Conservation (phyloP, 208 protist genomes). For the Trypanosoma platydactyli region DNA sequence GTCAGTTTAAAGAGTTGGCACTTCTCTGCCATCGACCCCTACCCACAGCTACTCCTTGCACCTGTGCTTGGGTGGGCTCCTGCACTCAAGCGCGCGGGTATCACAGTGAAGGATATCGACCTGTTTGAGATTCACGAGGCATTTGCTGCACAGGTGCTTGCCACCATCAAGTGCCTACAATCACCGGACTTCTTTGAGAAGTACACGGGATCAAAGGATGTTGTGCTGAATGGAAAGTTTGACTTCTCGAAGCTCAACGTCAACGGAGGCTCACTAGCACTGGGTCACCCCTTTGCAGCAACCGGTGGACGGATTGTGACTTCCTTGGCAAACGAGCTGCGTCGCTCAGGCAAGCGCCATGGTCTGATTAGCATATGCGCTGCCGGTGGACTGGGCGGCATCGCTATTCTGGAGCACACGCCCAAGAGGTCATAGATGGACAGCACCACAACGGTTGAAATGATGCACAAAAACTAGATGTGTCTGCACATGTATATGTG, state of each 20-base stretch:
- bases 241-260: conserved; percentile 80
- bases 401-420: conserved; percentile 73
- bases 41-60: conserved; percentile 84
- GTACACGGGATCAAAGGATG: conserved; percentile 34
- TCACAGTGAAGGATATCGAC: conserved; percentile 80
- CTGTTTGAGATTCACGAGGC: conserved; percentile 90
- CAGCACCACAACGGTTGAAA: not conserved
- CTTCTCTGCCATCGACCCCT: conserved; percentile 85
- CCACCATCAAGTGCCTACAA: conserved; percentile 66
- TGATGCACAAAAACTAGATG: conserved; percentile 10
- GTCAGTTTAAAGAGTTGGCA: conserved; percentile 60
- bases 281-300: conserved; percentile 89
- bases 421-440: conserved; percentile 22
- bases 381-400: conserved; percentile 78
- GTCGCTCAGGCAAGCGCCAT: conserved; percentile 71
- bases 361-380: conserved; percentile 88
- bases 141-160: conserved; percentile 87
- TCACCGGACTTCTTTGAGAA: conserved; percentile 75
- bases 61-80: conserved; percentile 81
- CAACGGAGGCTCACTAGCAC: conserved; percentile 75
- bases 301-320: conserved; percentile 85
- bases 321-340: conserved; percentile 73
- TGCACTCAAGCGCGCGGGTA: conserved; percentile 59
- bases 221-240: conserved; percentile 46
- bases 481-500: not conserved